A percentile compares a stretch with the other conserved stretches of the same genome.
Conservation (phyloP, 2,329 filamentous ascomycete genomes). For the Beauveria varroae region DNA sequence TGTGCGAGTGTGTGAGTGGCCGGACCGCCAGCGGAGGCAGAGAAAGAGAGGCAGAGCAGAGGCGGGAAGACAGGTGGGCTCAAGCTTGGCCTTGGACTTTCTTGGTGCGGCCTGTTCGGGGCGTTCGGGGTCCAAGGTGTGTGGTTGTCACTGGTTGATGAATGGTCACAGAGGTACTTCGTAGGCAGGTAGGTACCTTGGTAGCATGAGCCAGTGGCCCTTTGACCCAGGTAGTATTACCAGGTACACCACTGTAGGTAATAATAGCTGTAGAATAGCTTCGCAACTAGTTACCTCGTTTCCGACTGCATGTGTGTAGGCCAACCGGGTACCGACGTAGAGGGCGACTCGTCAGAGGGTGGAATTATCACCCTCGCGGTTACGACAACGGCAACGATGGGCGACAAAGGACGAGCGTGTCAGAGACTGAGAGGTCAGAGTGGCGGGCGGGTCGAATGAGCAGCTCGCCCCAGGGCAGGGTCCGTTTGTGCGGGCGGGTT, state of each 20-base stretch:
- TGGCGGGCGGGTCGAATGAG: constrained; percentile 7
- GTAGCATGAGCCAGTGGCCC: background rate
- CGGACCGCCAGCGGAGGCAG: background rate
- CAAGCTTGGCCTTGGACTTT: background rate
- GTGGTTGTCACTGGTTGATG: too few relatives aligned
- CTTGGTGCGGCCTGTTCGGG: background rate
- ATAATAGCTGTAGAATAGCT: too few relatives aligned
- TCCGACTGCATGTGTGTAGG: too few relatives aligned
- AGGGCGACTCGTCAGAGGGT: too few relatives aligned
- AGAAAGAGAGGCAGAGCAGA: background rate
- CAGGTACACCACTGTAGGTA: too few relatives aligned
- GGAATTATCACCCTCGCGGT: too few relatives aligned
- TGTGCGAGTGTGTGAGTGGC: background rate
- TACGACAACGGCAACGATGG: too few relatives aligned
- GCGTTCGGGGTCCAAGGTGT: background rate
- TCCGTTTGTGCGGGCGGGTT: constrained; percentile 2
- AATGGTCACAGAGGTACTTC: background rate
- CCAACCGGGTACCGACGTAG: too few relatives aligned
- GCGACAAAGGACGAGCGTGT: background rate
- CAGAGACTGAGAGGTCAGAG: constrained; percentile 9
- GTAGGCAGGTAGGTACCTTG: background rate
- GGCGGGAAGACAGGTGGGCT: background rate
- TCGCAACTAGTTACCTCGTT: too few relatives aligned
- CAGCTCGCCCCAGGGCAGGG: constrained; percentile 1
- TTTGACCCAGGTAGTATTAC: too few relatives aligned